These are phyloP conservation scores for Malassezia arunalokei DNA, from an alignment of 1,284 basidiomycete genomes.

Conservation along the genomic window DNA sequence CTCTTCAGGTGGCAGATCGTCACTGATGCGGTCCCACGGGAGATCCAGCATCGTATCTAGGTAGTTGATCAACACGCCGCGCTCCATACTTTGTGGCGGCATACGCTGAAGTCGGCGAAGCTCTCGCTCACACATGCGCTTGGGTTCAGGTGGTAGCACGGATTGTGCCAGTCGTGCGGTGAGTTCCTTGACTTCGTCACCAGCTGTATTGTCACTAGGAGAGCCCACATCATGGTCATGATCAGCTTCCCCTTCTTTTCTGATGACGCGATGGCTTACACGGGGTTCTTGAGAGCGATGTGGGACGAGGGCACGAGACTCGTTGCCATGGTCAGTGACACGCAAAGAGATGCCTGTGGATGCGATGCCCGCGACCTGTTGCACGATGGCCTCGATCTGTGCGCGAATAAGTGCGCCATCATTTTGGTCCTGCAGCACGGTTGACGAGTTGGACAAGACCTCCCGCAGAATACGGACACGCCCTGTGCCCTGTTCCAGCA, in stretches of 20 bases:
- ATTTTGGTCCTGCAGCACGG: conserved; percentile 31
- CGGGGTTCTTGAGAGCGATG: neutral
- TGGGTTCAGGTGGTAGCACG: conserved; percentile 34
- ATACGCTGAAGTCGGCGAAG: conserved; percentile 41
- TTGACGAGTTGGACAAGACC: conserved; percentile 28
- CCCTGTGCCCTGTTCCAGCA: conserved; percentile 29
- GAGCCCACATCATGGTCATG: conserved; percentile 8
- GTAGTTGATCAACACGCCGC: conserved; percentile 45
- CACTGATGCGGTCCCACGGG: conserved; percentile 41
- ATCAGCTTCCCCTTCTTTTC: conserved; percentile 13
- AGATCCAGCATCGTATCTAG: conserved; percentile 46
- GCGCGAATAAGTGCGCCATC: conserved; percentile 33
- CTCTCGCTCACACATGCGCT: conserved; percentile 41
- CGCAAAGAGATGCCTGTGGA: conserved; percentile 34
- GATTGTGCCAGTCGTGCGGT: conserved; percentile 29
- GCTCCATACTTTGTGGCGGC: conserved; percentile 42
- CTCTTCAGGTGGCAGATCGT: conserved; percentile 18
- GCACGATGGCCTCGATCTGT: conserved; percentile 36
- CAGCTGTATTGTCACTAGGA: conserved; percentile 14
- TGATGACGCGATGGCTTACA: neutral
- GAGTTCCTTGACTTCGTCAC: conserved; percentile 37
- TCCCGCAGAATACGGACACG: conserved; percentile 36
- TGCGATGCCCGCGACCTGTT: conserved; percentile 35
- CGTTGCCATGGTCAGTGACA: conserved; percentile 18
- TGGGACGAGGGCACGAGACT: neutral